Evolutionary conservation across 2,329 filamentous ascomycete species (phyloP), one percentile per base, ranked within the genome.

Genomic region (Apiospora pterosperma): DNA sequence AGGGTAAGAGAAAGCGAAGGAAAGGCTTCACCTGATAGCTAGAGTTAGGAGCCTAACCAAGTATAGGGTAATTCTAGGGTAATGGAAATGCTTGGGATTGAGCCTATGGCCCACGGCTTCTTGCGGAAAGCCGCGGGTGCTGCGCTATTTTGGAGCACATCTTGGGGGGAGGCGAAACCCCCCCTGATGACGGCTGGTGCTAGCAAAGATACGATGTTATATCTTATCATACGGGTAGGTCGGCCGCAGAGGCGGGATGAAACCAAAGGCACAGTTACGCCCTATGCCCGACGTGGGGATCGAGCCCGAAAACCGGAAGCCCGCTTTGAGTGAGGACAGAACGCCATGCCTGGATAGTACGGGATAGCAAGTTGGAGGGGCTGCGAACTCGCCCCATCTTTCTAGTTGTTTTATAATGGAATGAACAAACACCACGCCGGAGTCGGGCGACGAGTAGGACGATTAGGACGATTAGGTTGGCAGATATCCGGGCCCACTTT

Each of bases 1-100:
- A 63, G 64, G 62, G 64, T 66, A 60, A 60, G n/a, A 28, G 58
- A 16, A 36, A 60, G 11, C n/a, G 11, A 12, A 55, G 28, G 16
- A n/a, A n/a, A 5, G n/a, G 25, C 44, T 52, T 52, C 28, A 55
- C 48, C 48, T 60, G 58, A 60, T 16, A 8, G 11, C 58, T 39
- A 7, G 21, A 25, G 21, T 16, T 16, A 38, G 34, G 7, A 28
- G 58, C 34, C 58, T 48, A 23, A 42, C 19, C 38, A 16, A 21
- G 60, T 36, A 48, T 62, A 62, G 60, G 60, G 60, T 62, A 62
- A 62, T 62, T 62, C 60, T 62, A 62, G 60, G 41, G 60, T 62
- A 62, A 62, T 36, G 36, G 19, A 38, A 60, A 60, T 19, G 34
- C 34, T 16, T 23, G 34, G 25, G 34, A 34, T 60, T 39, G 58